These are phyloP conservation scores for Colletotrichum tamarilloi DNA, from an alignment of 2,329 filamentous ascomycete genomes.

Conservation along the genomic window DNA sequence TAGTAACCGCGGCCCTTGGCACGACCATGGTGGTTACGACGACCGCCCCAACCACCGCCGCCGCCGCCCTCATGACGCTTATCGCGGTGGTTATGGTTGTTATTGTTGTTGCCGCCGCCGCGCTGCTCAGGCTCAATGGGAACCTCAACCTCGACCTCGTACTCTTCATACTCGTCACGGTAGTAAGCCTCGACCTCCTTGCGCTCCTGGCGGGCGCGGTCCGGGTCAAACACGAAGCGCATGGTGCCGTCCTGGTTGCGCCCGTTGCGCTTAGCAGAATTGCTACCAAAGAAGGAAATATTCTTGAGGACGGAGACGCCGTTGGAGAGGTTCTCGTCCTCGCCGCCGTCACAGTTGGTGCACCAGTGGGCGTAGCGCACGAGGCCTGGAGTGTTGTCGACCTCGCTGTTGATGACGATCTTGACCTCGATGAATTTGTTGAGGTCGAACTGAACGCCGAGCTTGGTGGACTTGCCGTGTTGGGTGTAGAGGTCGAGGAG, in stretches of 20 bases:
- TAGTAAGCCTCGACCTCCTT: constrained; percentile 75
- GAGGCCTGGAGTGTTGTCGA: constrained; percentile 69
- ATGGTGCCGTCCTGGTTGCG: constrained; percentile 77
- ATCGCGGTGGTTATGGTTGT: constrained; percentile 11
- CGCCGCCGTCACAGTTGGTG: constrained; percentile 59
- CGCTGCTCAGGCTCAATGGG: constrained; percentile 49
- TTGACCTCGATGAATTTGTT: constrained; percentile 87
- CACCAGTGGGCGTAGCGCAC: constrained; percentile 74
- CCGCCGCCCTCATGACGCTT: constrained; percentile 22
- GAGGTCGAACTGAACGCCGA: constrained; percentile 78
- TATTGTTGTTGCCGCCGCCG: constrained; percentile 4
- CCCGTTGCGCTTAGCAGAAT: constrained; percentile 53
- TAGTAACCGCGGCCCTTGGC: constrained; percentile 29
- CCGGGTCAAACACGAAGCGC: constrained; percentile 88
- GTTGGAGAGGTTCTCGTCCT: constrained; percentile 46
- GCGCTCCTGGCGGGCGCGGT: constrained; percentile 78
- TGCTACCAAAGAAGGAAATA: constrained; percentile 49
- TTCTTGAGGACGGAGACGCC: constrained; percentile 54
- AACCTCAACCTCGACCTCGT: constrained; percentile 82
- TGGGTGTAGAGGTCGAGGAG: constrained; percentile 93
- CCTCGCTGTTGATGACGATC: constrained; percentile 86
- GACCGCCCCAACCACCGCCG: constrained; percentile 5
- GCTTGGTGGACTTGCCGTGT: constrained; percentile 77
- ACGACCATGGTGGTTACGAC: constrained; percentile 16
- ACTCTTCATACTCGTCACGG: constrained; percentile 80